A percentile compares a stretch with the other conserved stretches of the same genome.
These are phyloP conservation scores for Exophiala phaeomuriformis DNA, from an alignment of 2,329 filamentous ascomycete species.

Conservation along the genomic window DNA sequence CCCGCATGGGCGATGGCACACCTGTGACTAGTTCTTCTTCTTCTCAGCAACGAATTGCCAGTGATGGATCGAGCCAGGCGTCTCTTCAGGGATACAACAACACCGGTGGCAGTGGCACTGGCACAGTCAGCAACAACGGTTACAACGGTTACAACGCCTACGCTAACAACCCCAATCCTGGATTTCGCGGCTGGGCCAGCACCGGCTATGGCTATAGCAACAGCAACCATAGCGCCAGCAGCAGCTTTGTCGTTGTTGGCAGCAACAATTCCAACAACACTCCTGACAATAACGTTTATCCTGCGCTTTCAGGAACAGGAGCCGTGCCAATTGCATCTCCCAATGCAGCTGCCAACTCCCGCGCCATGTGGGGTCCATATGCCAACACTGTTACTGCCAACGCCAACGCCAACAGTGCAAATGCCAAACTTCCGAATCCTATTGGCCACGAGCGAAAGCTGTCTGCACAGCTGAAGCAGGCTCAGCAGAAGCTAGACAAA, in stretches of 20 bases:
- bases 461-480: no score
- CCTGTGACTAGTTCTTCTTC: no score
- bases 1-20: not conserved
- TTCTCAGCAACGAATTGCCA: not conserved
- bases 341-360: no score
- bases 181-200: no score
- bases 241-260: not conserved
- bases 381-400: no score
- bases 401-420: not conserved
- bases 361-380: no score
- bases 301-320: no score
- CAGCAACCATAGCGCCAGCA: not conserved
- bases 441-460: no score
- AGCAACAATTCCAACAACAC: no score
- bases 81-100: not conserved
- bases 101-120: not conserved
- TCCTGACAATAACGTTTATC: no score
- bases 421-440: not conserved
- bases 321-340: no score
- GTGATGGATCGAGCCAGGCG: not conserved
- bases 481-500: not conserved
- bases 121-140: not conserved
- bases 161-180: no score
- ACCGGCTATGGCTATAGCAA: not conserved
- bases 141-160: not conserved